Conservation (phyloP, 1,139 yeast species). For the Blastobotrys ciferrii region DNA sequence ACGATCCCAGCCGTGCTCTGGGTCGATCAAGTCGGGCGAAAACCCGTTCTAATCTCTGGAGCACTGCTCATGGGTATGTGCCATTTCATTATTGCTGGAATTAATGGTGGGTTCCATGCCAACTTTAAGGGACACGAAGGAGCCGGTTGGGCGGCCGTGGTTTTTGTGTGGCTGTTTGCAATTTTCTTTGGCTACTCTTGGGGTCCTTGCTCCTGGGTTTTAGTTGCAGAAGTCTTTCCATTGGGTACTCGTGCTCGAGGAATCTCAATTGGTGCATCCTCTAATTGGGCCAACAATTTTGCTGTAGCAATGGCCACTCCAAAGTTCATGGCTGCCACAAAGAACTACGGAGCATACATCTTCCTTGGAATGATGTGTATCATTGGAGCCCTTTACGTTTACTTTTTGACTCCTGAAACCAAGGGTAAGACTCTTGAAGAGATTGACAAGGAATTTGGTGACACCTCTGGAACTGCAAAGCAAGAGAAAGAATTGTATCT, state of each 20-base stretch:
- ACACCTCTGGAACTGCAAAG: slow-evolving; percentile 10
- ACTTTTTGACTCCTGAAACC: slow-evolving; percentile 19
- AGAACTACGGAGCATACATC: slow-evolving; percentile 17
- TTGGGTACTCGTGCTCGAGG: slow-evolving; percentile 70
- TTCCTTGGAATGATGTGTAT: slow-evolving; percentile 9
- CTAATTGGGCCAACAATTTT: slow-evolving; percentile 75
- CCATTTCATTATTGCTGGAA: slow-evolving; percentile 31
- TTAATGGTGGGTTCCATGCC: slow-evolving; percentile 26
- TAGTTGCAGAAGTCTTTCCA: slow-evolving; percentile 68
- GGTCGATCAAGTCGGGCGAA: slow-evolving; percentile 52
- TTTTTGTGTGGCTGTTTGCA: slow-evolving; percentile 65
- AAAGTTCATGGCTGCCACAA: slow-evolving; percentile 24
- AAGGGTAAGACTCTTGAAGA: slow-evolving; percentile 30
- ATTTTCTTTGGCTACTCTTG: slow-evolving; percentile 71
- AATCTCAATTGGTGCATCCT: slow-evolving; percentile 65
- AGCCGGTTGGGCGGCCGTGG: slow-evolving; percentile 55
- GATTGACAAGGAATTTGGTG: slow-evolving; percentile 39
- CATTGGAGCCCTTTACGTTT: slow-evolving; percentile 15
- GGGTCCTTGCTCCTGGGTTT: slow-evolving; percentile 79
- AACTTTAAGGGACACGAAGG: slow-evolving; percentile 13
- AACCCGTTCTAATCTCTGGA: slow-evolving; percentile 49
- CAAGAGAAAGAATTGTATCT: slow-evolving; percentile 8
- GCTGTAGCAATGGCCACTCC: slow-evolving; percentile 74
- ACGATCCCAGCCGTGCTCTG: slow-evolving; percentile 44
- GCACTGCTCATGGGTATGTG: slow-evolving; percentile 45